Percentiles rank a stretch among this genome's conserved stretches.
These are phyloP conservation scores for Lathyrus oleraceus DNA, from an alignment of 306 rosid genomes.

Conservation along the genomic window DNA sequence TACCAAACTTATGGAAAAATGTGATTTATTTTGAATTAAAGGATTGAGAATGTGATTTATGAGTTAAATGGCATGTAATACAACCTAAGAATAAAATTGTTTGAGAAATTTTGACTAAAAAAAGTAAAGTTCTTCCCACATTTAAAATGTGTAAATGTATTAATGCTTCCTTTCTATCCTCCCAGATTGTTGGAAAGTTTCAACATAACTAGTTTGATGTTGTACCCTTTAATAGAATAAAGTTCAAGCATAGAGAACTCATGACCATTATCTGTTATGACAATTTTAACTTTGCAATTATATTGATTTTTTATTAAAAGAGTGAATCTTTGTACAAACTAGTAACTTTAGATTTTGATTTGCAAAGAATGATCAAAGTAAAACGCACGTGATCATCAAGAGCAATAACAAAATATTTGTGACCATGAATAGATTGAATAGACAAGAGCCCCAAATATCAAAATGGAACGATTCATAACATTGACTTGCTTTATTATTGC, in stretches of 20 bases:
- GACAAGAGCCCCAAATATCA: background rate
- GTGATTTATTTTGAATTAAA: no score
- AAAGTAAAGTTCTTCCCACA: background rate
- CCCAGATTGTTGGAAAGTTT: no score
- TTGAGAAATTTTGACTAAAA: background rate
- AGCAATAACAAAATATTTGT: no score
- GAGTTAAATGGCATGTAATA: no score
- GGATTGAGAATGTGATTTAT: no score
- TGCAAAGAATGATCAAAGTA: background rate
- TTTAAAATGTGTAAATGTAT: background rate
- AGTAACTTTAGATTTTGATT: background rate
- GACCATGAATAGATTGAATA: background rate
- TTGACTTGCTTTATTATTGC: background rate
- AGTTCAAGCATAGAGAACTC: no score
- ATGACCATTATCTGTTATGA: no score
- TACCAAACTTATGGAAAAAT: no score
- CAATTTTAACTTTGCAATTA: background rate
- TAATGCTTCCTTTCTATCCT: no score
- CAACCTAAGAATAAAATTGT: no score
- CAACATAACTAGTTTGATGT: no score
- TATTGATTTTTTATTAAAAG: background rate
- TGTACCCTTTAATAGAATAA: no score
- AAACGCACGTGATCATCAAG: background rate
- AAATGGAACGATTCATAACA: background rate
- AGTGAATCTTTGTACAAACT: background rate